Evolutionary conservation across 2,329 filamentous ascomycete species (phyloP).

Genomic region (Phaeomoniella chlamydospora): DNA sequence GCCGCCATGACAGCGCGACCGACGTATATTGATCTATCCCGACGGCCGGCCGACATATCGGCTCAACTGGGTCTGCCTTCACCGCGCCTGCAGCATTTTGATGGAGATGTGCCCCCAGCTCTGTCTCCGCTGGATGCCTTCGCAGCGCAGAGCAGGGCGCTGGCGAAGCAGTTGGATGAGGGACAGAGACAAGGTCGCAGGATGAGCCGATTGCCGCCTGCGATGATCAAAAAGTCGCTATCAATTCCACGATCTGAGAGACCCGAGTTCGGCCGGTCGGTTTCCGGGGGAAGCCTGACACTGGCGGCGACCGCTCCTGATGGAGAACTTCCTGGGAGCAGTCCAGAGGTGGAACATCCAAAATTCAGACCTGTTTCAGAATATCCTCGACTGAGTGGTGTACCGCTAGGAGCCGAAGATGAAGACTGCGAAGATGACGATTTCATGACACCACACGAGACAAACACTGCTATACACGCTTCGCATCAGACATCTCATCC

Average conservation of each 20-base stretch:
- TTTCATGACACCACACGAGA: constrained; percentile 13
- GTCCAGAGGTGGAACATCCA: constrained; percentile 26
- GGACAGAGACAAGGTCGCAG: constrained; percentile 53
- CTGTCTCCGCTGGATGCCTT: constrained; percentile 93
- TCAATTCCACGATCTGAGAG: constrained; percentile 45
- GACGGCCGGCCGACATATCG: constrained; percentile 38
- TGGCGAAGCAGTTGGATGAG: constrained; percentile 78
- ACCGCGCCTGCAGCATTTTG: constrained; percentile 57
- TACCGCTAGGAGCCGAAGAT: constrained; percentile 24
- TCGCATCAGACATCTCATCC: constrained; percentile 2
- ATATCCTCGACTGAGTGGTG: constrained; percentile 57
- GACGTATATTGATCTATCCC: constrained; percentile 44
- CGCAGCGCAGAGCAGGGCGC: constrained; percentile 73
- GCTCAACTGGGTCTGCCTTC: constrained; percentile 45
- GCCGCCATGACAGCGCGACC: constrained; percentile 40
- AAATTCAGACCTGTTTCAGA: constrained; percentile 52
- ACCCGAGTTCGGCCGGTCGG: constrained; percentile 66
- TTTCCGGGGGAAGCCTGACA: constrained; percentile 42
- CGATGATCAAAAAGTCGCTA: constrained; percentile 70
- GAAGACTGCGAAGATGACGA: constrained; percentile 20
- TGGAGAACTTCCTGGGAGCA: constrained; percentile 14
- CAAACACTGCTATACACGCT: constrained; percentile 5
- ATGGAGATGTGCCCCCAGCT: constrained; percentile 72
- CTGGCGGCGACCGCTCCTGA: constrained; percentile 7
- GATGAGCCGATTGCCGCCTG: constrained; percentile 71